Evolutionary conservation across 192 early-diverging fungal genomes (phyloP).

Genomic region (Pecoramyces ruminantium): DNA sequence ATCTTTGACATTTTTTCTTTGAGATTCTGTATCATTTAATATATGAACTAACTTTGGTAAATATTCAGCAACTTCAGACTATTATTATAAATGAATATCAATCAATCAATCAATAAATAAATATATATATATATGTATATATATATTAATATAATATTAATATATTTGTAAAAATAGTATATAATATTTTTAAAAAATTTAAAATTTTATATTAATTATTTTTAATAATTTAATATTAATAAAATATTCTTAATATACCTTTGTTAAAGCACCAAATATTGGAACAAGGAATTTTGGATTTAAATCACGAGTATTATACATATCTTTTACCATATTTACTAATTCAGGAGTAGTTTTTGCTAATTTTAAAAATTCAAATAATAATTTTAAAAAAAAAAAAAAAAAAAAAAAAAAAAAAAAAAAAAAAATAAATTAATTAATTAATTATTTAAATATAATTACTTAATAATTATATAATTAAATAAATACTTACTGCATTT

Average conservation of each 20-base stretch:
- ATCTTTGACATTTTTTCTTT: slow-evolving; percentile 37
- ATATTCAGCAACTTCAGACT: slow-evolving; percentile 33
- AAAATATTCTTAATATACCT: slow-evolving; percentile 19
- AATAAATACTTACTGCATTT: slow-evolving; percentile 17
- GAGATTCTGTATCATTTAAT: slow-evolving; percentile 41
- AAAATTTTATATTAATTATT: no score
- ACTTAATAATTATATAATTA: background rate
- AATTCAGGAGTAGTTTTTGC: slow-evolving; percentile 20
- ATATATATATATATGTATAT: no score
- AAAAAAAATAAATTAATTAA: no score
- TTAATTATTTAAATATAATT: no score
- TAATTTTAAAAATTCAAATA: slow-evolving; percentile 1
- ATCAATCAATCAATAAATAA: no score
- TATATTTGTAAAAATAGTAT: no score
- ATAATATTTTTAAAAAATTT: no score
- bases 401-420: no score
- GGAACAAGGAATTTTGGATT: slow-evolving; percentile 51
- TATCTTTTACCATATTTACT: slow-evolving; percentile 30
- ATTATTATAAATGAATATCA: background rate
- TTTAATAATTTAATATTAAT: no score
- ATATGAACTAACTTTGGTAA: slow-evolving; percentile 43
- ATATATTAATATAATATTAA: no score
- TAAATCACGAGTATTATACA: slow-evolving; percentile 30
- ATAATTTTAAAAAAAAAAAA: no score
- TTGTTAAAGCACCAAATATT: slow-evolving; percentile 39